Base-by-base conservation (phyloP, 768 basidiomycete species). In the Sarcomyxa edulis region DNA sequence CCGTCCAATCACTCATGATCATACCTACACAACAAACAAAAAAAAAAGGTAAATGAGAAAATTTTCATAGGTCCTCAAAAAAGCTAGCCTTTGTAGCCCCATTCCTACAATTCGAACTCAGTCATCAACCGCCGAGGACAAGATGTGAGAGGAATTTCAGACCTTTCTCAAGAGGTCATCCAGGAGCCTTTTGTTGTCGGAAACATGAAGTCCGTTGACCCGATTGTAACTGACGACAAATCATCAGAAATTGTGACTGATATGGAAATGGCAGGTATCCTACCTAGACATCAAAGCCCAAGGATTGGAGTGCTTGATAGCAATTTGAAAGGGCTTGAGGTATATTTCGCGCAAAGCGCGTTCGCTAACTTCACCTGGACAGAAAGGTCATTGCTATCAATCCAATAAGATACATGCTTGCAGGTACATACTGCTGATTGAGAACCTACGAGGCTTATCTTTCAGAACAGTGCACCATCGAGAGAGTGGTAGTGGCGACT, bases 301-400 rank as follows among this genome's bases (percentile, higher is more conserved):
- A 11, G 77, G 77, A 23, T 76, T 60, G 3, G 74, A 49, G 14
- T 73, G 48, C 48, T 71, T 72, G 37, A 74, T 67, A 2, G 79
- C 79, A 30, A 81, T 69, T 61, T 76, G 71, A 56, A 76, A 76
- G 1, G 77, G 78, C 44, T 72, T 73, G 27, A 82, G 62, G 53
- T 84, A 82, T 34, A 84, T 71, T 54, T 83, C 80, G 6, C 81
- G 65, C 12, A 84, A 57, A 8, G 79, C 73, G n/a, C 79, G 66
- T 46, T 75, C 73, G 47, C 68, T 68, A 29, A 76, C 59, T 27
- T 69, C 70, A 43, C 70, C 68, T 71, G 40, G 27, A 24, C 27
- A 15, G n/a, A n/a, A n/a, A n/a, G n/a, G n/a, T n/a, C n/a, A n/a
- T n/a, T n/a, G n/a, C n/a, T n/a, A n/a, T n/a, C n/a, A n/a, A n/a